phyloP scores from a whole-genome alignment of 176 grass and related monocot genomes.

The Alloteropsis semialata region DNA sequence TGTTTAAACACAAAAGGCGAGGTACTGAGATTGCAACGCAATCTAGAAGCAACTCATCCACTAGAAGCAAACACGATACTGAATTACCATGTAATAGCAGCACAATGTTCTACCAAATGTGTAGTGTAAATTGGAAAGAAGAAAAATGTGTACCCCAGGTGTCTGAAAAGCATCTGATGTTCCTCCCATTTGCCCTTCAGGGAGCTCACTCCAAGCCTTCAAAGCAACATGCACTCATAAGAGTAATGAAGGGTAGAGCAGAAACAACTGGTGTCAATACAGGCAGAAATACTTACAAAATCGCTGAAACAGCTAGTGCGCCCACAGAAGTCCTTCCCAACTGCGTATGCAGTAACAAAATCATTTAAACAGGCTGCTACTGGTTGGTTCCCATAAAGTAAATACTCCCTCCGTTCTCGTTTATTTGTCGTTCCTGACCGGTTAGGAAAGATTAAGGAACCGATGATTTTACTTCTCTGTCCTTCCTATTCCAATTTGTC shows the following conservation, averaged over 20 bases:
- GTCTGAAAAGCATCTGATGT: constrained; percentile 51
- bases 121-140: not conserved
- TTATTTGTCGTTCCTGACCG: no score
- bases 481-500: no score
- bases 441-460: no score
- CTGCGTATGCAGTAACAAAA: constrained; percentile 31
- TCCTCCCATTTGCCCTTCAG: constrained; percentile 44
- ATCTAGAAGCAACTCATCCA: not conserved
- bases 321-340: constrained; percentile 51
- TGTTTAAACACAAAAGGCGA: not conserved
- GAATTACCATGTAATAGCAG: not conserved
- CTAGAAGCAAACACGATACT: not conserved
- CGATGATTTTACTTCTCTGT: no score
- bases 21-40: not conserved
- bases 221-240: constrained; percentile 15
- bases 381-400: constrained; percentile 8
- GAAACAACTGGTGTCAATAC: constrained; percentile 10
- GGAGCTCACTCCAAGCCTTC: constrained; percentile 45
- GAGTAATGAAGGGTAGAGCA: constrained; percentile 8
- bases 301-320: constrained; percentile 33
- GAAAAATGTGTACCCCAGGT: constrained; percentile 62
- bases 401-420: no score
- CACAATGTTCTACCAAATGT: not conserved
- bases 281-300: constrained; percentile 60
- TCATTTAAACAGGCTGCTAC: not conserved